Evolutionary conservation across 164 flowering plant genomes (phyloP).

Genomic region (Hamamelis virginiana): DNA sequence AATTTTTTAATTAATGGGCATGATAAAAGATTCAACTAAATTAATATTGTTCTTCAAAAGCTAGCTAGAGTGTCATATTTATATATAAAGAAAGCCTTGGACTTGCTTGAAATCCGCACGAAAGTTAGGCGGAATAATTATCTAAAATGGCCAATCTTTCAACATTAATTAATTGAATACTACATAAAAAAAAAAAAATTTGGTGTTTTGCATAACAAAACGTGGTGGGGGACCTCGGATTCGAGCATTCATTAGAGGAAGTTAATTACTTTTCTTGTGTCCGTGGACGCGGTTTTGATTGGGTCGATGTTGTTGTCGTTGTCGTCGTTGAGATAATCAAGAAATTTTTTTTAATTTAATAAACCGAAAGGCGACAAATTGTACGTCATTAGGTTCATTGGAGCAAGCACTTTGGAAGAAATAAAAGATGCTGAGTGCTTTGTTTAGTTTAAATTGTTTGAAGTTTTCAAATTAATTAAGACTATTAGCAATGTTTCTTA

Average conservation of each 20-base stretch:
- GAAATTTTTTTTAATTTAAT: constrained; percentile 7
- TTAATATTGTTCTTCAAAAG: too few relatives aligned
- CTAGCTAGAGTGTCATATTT: neutral
- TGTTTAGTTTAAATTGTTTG: too few relatives aligned
- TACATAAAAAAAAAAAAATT: constrained; percentile 11
- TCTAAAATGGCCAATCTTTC: neutral
- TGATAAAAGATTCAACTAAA: too few relatives aligned
- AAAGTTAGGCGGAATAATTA: constrained; percentile 16
- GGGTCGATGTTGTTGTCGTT: constrained; percentile 14
- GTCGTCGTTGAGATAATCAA: constrained; percentile 18
- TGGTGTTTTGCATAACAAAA: constrained; percentile 10
- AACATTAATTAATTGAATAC: neutral
- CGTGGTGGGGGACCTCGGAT: constrained; percentile 25
- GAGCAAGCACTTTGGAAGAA: constrained; percentile 14
- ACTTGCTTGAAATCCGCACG: constrained; percentile 14
- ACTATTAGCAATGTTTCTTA: too few relatives aligned
- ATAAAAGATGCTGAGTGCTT: neutral
- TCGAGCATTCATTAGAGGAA: constrained; percentile 16
- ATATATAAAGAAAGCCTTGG: constrained; percentile 12
- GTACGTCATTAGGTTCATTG: constrained; percentile 5
- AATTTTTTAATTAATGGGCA: too few relatives aligned
- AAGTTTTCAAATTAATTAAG: too few relatives aligned
- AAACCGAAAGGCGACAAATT: constrained; percentile 15
- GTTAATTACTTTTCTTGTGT: constrained; percentile 9
- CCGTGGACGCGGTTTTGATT: constrained; percentile 21